Evolutionary conservation across 2,329 filamentous ascomycete genomes (phyloP), one percentile per base, ranked within the genome.

Genomic region (Alternaria sp.): DNA sequence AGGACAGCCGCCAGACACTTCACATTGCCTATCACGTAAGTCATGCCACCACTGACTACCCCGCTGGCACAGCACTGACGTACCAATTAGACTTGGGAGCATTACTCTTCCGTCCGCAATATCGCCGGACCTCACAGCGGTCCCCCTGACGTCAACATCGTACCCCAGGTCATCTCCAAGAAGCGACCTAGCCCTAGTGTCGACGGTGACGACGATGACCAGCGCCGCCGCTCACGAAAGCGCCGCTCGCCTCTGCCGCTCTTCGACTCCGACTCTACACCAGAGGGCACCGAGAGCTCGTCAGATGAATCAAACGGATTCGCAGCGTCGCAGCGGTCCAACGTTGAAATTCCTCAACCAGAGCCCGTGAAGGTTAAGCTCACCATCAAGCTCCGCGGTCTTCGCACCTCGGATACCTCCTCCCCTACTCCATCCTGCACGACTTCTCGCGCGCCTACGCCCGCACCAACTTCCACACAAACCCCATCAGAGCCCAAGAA

Each of bases 21-120:
- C 87, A 90, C 77, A 85, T 90, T 75, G 87, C 87, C n/a, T 88
- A 87, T 69, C 87, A 89, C 71, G 87, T 89, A 84, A 81, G 86
- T 81, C 26, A 25, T 6, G 18, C 9, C 21, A 25, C 14, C 44
- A n/a, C 30, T 49, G 14, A 18, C 33, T 45, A 21, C 44, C 18
- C 43, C 50, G n/a, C 54, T 33, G 12, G 18, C 45, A 43, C 30
- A 21, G 50, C 63, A 57, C 73, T 78, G 55, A 77, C 45, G 30
- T 49, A 58, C 68, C 73, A 33, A 41, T 41, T 73, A 90, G 86
- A 83, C 81, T 49, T 90, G 87, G 82, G 85, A 90, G 72, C 89
- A 91, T 74, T 91, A 90, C 78, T 90, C 88, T 5, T 90, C 88
- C 0, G 87, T 91, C 67, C 85, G 89, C 59, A 87, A 88, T 71